Base-by-base conservation (phyloP, 2,329 filamentous ascomycete species). In the Beauveria australis region DNA sequence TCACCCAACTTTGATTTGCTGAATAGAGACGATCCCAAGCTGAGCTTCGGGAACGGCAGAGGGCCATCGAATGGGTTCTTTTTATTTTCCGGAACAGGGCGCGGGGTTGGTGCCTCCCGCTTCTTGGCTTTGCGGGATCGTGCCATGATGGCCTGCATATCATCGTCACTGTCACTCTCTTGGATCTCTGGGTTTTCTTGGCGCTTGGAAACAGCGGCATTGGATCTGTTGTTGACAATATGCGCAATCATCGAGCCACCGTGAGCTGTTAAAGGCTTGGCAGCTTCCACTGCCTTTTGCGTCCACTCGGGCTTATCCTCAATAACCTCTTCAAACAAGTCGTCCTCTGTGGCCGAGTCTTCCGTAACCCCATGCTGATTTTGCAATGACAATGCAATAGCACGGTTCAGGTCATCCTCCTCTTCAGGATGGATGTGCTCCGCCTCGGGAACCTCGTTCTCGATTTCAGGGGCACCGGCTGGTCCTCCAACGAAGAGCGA, bases 31-130 rank as follows among this genome's bases (percentile, higher is more conserved):
- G 83, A 87, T 56, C 83, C 86, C 79, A 82, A 86, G 49, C 89
- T 85, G 1, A 96, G 79, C 69, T 91, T 93, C 66, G 96, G 92
- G 68, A 99, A 99, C 0, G 94, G 94, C 5, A 99, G 74, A 0
- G 92, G 91, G 0, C 93, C 93, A 65, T 84, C 84, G 68, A 96
- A 85, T 0, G 84, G 79, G 66, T 85, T 84, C 65, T 82, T 84
- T 41, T 81, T 78, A 54, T 83, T 85, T 10, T 80, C 71, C n/a
- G 73, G 68, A 3, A 76, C 68, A 2, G 72, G 71, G 47, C 72
- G 75, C n/a, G 72, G 70, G 47, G 72, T 69, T 19, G 72, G 71
- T 47, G 72, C 70, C 3, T 71, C 65, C 46, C 79, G 80, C 69
- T 85, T 83, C 61, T 80, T 68, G n/a, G 49, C 78, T 65, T 81